These are phyloP conservation scores for Globisporangium abappressorium DNA, from an alignment of 352 stramenopile genomes.

Conservation along the genomic window DNA sequence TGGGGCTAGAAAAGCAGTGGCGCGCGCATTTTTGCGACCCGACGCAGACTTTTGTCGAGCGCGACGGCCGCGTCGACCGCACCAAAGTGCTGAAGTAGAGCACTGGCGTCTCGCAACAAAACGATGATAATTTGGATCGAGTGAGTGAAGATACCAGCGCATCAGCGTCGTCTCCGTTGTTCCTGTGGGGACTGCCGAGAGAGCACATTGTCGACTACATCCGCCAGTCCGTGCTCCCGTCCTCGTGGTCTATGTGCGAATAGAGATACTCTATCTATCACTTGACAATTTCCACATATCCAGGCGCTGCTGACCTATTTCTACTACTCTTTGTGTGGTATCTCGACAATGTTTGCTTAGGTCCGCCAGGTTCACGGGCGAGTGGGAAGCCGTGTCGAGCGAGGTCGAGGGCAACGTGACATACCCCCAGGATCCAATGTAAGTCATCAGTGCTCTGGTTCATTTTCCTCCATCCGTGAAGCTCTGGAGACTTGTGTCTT, in stretches of 20 bases:
- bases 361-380: slow-evolving; percentile 26
- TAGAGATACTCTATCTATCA: neutral
- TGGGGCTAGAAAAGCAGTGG: slow-evolving; percentile 47
- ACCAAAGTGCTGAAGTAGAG: slow-evolving; percentile 42
- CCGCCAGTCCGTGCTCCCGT: slow-evolving; percentile 64
- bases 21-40: slow-evolving; percentile 41
- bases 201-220: slow-evolving; percentile 81
- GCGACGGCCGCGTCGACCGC: slow-evolving; percentile 37
- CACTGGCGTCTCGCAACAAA: neutral
- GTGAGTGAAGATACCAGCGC: neutral
- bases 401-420: slow-evolving; percentile 17
- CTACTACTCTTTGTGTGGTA: neutral
- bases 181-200: slow-evolving; percentile 60
- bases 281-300: neutral
- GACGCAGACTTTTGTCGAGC: slow-evolving; percentile 30
- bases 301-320: neutral
- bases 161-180: slow-evolving; percentile 26
- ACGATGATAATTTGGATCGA: neutral
- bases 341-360: slow-evolving; percentile 17
- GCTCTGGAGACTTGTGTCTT: too few species aligned
- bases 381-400: slow-evolving; percentile 41
- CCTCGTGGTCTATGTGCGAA: slow-evolving; percentile 55
- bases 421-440: slow-evolving; percentile 5
- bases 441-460: neutral
- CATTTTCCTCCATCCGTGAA: neutral